phyloP scores from a whole-genome alignment of 192 early-diverging fungal species.

The Coemansia sp. region DNA sequence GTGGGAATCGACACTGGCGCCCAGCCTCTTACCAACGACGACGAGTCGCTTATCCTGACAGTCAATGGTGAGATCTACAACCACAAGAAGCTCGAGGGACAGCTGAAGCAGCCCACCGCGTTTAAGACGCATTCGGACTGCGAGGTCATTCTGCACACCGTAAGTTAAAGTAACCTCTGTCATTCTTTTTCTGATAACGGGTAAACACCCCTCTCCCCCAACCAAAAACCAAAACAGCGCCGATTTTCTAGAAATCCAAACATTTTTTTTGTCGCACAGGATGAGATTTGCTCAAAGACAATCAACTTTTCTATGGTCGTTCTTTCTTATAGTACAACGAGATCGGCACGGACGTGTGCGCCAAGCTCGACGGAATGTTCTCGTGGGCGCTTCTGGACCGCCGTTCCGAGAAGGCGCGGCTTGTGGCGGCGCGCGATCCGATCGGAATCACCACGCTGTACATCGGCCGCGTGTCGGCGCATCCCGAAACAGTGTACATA shows the following conservation, averaged over 20 bases:
- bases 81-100: constrained; percentile 78
- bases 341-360: constrained; percentile 76
- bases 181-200: not conserved
- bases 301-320: not conserved
- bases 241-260: not conserved
- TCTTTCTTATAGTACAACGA: constrained; percentile 68
- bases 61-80: constrained; percentile 99
- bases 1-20: constrained; percentile 96
- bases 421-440: constrained; percentile 94
- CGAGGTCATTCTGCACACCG: constrained; percentile 89
- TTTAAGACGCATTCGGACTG: constrained; percentile 99
- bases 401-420: constrained; percentile 65
- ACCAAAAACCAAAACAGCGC: not conserved
- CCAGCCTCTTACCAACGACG: constrained; percentile 91
- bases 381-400: constrained; percentile 89
- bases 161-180: constrained; percentile 14
- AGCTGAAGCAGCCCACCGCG: constrained; percentile 65
- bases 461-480: constrained; percentile 80
- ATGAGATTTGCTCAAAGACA: not conserved
- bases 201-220: not conserved
- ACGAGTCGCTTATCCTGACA: constrained; percentile 80
- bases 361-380: constrained; percentile 95
- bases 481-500: constrained; percentile 89
- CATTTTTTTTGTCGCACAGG: not conserved
- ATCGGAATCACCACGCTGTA: constrained; percentile 98